Evolutionary conservation across 139 green algal genomes (phyloP), one percentile per base, ranked within the genome.

Genomic region (Chlorella sp.): DNA sequence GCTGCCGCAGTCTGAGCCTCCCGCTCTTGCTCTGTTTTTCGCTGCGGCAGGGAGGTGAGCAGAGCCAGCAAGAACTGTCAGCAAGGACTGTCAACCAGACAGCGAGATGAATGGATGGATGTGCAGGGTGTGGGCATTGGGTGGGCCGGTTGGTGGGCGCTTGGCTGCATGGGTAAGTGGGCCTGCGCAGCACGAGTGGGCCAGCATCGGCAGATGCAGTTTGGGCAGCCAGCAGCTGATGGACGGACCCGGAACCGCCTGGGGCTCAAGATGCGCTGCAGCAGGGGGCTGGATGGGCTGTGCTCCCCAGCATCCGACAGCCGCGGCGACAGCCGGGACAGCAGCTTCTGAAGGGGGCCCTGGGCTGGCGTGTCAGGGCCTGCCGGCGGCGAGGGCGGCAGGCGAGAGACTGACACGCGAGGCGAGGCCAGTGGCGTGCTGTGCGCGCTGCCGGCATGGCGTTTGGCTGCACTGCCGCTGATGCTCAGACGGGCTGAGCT

Each of bases 251-350:
- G 51, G 51, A 51, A 78, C 70, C 70, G 70, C 34, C 11, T n/a
- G 38, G 56, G 76, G 57, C 57, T 82, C 12, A 71, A 13, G 36
- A 82, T 39, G 23, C 60, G 56, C 38, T 71, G 30, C 76, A 57
- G 76, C 21, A 81, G 51, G 23, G 56, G 74, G 30, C 15, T n/a
- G 3, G 21, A 25, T 2, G 34, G 20, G 4, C 57, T 9, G 1
- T 30, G 70, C 70, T 57, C 39, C 39, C 39, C 51, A 18, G 3
- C 2, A 21, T 60, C 51, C 21, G 51, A 60, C 51, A 51, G 21
- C 23, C 60, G 23, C 6, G 76, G 60, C 76, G 76, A 82, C 76
- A 82, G 76, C 23, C 41, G 76, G 12, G 57, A 57, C 25, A 82
- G 26, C 51, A 72, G 36, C 60, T 36, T 60, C 5, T 21, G 32